Evolutionary conservation across 768 basidiomycete species (phyloP).

Genomic region (Suillus cothurnatus): DNA sequence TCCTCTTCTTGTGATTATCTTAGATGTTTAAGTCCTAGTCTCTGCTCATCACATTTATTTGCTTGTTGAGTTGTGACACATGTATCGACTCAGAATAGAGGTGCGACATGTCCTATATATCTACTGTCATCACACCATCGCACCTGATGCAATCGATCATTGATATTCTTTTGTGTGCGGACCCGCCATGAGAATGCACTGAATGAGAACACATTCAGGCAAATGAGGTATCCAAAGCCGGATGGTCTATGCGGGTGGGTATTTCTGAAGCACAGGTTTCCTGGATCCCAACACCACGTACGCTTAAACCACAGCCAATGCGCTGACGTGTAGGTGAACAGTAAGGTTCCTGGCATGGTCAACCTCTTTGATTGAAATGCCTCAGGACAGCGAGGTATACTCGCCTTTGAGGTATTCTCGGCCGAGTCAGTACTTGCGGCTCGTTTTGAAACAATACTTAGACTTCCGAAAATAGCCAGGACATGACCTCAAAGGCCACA

Average conservation of each 20-base stretch:
- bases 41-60: too few species aligned
- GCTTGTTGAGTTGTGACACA: too few species aligned
- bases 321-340: neutral
- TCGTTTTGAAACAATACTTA: neutral
- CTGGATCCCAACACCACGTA: slow-evolving; percentile 69
- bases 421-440: neutral
- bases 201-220: slow-evolving; percentile 71
- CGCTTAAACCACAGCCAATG: neutral
- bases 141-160: slow-evolving; percentile 72
- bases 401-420: neutral
- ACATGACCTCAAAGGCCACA: neutral
- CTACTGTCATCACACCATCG: slow-evolving; percentile 69
- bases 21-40: too few species aligned
- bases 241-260: slow-evolving; percentile 59
- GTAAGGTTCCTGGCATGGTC: neutral
- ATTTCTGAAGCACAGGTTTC: neutral
- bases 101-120: slow-evolving; percentile 72
- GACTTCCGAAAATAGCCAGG: neutral
- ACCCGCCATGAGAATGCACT: slow-evolving; percentile 71
- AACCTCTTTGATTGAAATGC: neutral
- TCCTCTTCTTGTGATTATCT: too few species aligned
- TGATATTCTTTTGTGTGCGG: slow-evolving; percentile 69
- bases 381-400: too few species aligned
- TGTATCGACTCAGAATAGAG: slow-evolving; percentile 64
- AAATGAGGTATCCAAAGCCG: too few species aligned